phyloP scores from a whole-genome alignment of 257 asterid genomes.

The Mitragyna speciosa region DNA sequence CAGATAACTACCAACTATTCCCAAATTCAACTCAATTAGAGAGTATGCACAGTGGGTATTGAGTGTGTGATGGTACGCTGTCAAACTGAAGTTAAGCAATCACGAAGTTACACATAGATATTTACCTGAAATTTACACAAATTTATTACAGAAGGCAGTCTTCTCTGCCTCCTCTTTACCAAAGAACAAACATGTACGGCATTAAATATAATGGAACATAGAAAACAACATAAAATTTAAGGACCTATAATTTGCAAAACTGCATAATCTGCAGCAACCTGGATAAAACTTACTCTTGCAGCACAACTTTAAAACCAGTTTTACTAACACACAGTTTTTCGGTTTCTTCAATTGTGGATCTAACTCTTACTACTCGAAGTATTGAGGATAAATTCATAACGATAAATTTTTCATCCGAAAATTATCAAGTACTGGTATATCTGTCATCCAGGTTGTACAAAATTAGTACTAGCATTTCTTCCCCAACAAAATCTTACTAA shows the following conservation, averaged over 20 bases:
- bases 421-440: neutral
- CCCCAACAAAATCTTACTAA: conserved; percentile 2
- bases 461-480: neutral
- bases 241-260: neutral
- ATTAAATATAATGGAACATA: neutral
- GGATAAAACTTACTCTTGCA: neutral
- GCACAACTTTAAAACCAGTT: neutral
- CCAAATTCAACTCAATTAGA: neutral
- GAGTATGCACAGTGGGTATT: neutral
- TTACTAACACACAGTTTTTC: neutral
- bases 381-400: neutral
- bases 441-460: neutral
- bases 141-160: neutral
- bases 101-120: neutral
- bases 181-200: neutral
- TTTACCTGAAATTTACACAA: neutral
- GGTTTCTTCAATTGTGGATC: neutral
- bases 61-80: neutral
- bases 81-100: neutral
- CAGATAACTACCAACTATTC: neutral
- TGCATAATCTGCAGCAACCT: neutral
- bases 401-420: neutral
- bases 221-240: neutral
- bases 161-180: neutral
- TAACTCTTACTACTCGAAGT: neutral